Conservation (phyloP, 169 alveolate genomes). For the Babesia divergens region DNA sequence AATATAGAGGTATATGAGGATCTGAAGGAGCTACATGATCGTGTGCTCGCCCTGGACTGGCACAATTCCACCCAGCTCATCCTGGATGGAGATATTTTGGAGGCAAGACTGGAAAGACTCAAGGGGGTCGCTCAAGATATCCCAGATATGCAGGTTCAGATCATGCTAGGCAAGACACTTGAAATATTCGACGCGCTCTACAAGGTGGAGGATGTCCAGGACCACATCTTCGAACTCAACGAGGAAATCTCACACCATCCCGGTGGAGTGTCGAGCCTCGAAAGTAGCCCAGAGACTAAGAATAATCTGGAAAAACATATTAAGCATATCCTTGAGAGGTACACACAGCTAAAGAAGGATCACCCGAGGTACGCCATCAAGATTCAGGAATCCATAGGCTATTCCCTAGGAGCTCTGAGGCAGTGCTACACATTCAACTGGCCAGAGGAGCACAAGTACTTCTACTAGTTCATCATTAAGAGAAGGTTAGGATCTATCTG, state of each 20-base stretch:
- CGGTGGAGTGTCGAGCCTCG: background rate
- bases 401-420: constrained; percentile 49
- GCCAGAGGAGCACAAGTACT: constrained; percentile 64
- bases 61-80: constrained; percentile 36
- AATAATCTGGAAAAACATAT: constrained; percentile 35
- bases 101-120: constrained; percentile 28
- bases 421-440: constrained; percentile 59
- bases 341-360: constrained; percentile 26
- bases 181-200: constrained; percentile 56
- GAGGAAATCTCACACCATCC: constrained; percentile 43
- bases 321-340: constrained; percentile 19
- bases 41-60: constrained; percentile 53
- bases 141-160: constrained; percentile 57
- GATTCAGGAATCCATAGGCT: constrained; percentile 52
- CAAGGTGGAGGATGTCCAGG: constrained; percentile 62
- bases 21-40: constrained; percentile 32
- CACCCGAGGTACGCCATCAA: constrained; percentile 51
- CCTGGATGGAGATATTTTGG: constrained; percentile 58
- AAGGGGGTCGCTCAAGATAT: constrained; percentile 39
- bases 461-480: constrained; percentile 27
- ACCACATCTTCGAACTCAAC: constrained; percentile 56
- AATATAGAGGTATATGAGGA: constrained; percentile 36
- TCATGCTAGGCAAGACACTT: constrained; percentile 47
- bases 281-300: background rate
- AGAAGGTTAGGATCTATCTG: background rate